These are phyloP conservation scores for Terana coerulea DNA, from an alignment of 768 basidiomycete species.

Conservation along the genomic window DNA sequence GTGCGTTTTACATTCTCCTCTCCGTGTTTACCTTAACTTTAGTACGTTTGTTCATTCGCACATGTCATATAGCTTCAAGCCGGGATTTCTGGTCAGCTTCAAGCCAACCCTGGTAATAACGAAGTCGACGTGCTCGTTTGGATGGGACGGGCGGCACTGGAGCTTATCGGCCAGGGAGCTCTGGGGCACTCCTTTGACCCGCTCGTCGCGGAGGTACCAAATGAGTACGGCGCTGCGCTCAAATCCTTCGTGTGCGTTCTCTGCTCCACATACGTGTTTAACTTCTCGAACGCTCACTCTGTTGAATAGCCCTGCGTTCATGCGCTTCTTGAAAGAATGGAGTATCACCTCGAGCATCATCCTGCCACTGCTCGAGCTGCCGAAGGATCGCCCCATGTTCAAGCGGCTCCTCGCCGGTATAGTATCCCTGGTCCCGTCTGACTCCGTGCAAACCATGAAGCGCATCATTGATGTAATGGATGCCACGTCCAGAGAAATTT, in stretches of 20 bases:
- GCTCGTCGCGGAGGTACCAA: conserved; percentile 21
- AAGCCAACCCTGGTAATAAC: not conserved
- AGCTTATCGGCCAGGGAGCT: conserved; percentile 44
- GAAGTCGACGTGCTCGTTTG: conserved; percentile 25
- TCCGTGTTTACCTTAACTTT: no score
- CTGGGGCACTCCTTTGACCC: conserved; percentile 37
- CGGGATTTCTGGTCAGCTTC: conserved; percentile 8
- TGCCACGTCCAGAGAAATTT: conserved; percentile 15
- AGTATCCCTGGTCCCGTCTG: conserved; percentile 28
- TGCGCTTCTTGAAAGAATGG: not conserved
- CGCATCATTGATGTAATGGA: conserved; percentile 15
- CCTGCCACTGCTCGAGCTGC: conserved; percentile 5
- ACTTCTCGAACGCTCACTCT: no score
- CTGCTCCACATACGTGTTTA: not conserved
- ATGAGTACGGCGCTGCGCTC: conserved; percentile 24
- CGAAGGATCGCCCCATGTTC: conserved; percentile 15
- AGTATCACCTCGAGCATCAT: not conserved
- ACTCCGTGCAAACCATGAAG: conserved; percentile 14
- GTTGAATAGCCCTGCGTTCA: no score
- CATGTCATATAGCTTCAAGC: conserved; percentile 21
- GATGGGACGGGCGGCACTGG: conserved; percentile 27
- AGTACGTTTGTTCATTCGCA: not conserved
- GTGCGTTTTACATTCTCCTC: conserved; percentile 8
- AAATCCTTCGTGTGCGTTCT: conserved; percentile 29
- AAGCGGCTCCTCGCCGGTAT: conserved; percentile 31